phyloP scores from a whole-genome alignment of 306 rosid species.

The Prunus padus region DNA sequence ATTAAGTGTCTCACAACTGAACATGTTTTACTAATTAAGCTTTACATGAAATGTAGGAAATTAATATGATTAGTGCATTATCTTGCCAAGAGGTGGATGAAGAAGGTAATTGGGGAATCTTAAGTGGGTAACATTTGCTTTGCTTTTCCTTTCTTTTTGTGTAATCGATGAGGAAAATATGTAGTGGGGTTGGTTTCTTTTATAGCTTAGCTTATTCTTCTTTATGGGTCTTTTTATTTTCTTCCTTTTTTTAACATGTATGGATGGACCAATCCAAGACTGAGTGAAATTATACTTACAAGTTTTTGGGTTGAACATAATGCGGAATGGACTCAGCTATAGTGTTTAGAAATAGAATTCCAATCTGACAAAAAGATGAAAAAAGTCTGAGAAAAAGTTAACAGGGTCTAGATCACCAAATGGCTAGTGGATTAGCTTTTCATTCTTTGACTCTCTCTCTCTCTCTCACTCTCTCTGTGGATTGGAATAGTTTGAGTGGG shows the following conservation, averaged over 20 bases:
- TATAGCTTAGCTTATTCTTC: slow-evolving; percentile 19
- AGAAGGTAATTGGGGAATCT: slow-evolving; percentile 8
- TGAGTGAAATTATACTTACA: not conserved
- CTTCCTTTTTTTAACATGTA: not conserved
- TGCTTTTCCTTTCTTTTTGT: slow-evolving; percentile 39
- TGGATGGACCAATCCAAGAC: not conserved
- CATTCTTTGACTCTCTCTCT: slow-evolving; percentile 12
- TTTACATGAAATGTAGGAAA: not conserved
- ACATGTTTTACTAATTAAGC: not conserved
- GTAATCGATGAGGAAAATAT: slow-evolving; percentile 45
- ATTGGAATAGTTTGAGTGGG: slow-evolving; percentile 55
- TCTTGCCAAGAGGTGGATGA: not conserved
- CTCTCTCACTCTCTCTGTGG: not conserved
- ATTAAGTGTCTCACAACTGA: not conserved
- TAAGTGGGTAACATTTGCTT: slow-evolving; percentile 23
- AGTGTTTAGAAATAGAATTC: slow-evolving; percentile 44
- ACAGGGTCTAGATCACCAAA: slow-evolving; percentile 50
- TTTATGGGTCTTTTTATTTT: not conserved
- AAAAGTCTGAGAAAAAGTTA: slow-evolving; percentile 58
- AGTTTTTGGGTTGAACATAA: slow-evolving; percentile 16
- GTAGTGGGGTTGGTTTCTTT: slow-evolving; percentile 40
- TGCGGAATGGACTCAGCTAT: slow-evolving; percentile 36
- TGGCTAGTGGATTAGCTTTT: slow-evolving; percentile 77
- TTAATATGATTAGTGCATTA: not conserved
- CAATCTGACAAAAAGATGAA: slow-evolving; percentile 72